Evolutionary conservation across 1,284 basidiomycete genomes (phyloP), one percentile per base, ranked within the genome.

Genomic region (Ceratobasidium sp.): DNA sequence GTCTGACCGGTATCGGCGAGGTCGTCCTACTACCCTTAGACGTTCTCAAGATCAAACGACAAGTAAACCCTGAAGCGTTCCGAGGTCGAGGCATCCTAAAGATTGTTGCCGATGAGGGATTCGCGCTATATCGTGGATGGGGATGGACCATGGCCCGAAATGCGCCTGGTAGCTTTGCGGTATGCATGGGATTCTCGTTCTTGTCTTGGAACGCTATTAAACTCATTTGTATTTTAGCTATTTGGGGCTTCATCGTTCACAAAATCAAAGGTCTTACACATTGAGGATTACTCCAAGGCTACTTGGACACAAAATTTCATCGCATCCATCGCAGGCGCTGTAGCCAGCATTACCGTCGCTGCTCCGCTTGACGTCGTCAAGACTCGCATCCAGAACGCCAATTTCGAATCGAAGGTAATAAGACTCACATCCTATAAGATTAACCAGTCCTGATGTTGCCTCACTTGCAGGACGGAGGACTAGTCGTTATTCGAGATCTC

Each of bases 81-180:
- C 93, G 94, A 73, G 95, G 95, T 61, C 93, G 97, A 52, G 96
- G 97, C 52, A 90, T 98, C 82, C 81, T 98, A 78, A 92, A 93
- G 75, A 96, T 99, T 81, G 91, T 99, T 84, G 87, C 92, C 81
- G 97, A 99, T 82, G 98, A 99, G 84, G 96, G 97, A 78, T 92
- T 90, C 13, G 90, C 93, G 2, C 90, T 99, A 52, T 99, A 99
- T 87, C 92, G 96, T 81, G 97, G 97, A 54, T 98, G 96, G 95
- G 97, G 97, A 76, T 99, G 97, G 97, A 99, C 97, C 50, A 95
- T 98, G 88, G 97, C 96, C 0, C 91, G 97, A 77, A 99, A 99
- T 84, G 97, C 97, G 1, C 97, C 97, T 2, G 97, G 97, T 17
- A 93, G 91, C 76, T 99, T 99, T 82, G 96, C 97, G 75, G 95